These are phyloP conservation scores for Lineolata rhizophorae DNA, from an alignment of 495 filamentous ascomycete species.

Conservation along the genomic window DNA sequence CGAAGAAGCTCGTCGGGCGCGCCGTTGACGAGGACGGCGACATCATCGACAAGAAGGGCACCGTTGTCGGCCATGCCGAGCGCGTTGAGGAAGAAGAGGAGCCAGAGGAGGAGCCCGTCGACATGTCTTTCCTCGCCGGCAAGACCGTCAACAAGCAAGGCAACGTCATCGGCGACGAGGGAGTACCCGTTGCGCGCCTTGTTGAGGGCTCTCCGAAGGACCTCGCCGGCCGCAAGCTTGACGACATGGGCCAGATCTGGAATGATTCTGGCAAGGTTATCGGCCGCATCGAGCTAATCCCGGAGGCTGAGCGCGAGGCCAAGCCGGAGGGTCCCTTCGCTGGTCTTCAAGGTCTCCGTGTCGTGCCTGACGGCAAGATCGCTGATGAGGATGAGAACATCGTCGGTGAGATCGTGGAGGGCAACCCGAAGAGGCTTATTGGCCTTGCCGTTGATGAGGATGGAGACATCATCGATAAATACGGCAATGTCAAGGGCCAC, in stretches of 20 bases:
- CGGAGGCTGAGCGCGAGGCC: constrained; percentile 47
- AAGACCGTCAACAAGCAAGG: constrained; percentile 60
- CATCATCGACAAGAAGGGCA: constrained; percentile 38
- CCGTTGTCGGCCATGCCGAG: constrained; percentile 37
- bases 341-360: constrained; percentile 44
- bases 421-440: constrained; percentile 48
- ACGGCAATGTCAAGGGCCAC: constrained; percentile 45
- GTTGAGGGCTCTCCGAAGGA: constrained; percentile 44
- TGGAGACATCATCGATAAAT: constrained; percentile 62
- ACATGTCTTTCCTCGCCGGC: constrained; percentile 43
- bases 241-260: constrained; percentile 55
- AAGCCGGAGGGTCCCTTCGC: constrained; percentile 53
- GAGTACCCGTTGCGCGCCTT: constrained; percentile 46
- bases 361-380: constrained; percentile 49
- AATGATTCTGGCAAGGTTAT: constrained; percentile 50
- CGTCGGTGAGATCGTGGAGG: constrained; percentile 54
- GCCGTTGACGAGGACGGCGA: constrained; percentile 44
- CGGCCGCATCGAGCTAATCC: constrained; percentile 52
- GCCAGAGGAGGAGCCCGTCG: constrained; percentile 12
- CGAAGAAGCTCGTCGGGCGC: constrained; percentile 39
- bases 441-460: constrained; percentile 65
- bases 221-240: constrained; percentile 44
- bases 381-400: constrained; percentile 42
- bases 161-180: constrained; percentile 50
- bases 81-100: constrained; percentile 26